Percentiles rank a stretch among this genome's conserved stretches.
Evolutionary conservation across 2,329 filamentous ascomycete species (phyloP).

Genomic region (Fusarium goolgardi): DNA sequence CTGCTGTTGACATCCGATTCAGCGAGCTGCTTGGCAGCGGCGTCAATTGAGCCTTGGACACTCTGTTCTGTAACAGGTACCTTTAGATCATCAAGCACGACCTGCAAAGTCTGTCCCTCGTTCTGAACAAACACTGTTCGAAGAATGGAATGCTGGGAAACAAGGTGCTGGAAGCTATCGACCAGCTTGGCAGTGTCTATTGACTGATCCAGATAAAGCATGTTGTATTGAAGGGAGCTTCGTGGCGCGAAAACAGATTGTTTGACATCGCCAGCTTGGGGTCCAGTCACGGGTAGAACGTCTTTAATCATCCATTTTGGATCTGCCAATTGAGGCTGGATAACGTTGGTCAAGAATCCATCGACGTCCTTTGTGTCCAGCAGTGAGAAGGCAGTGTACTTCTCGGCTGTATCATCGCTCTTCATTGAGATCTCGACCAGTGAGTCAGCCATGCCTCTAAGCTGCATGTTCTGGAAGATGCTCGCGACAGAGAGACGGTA

Average conservation of each 20-base stretch:
- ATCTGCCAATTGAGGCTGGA: constrained; percentile 37
- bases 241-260: constrained; percentile 38
- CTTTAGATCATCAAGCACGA: constrained; percentile 37
- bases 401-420: constrained; percentile 6
- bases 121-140: constrained; percentile 46
- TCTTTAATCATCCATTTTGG: constrained; percentile 41
- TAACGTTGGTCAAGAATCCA: constrained; percentile 25
- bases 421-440: constrained; percentile 25
- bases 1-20: constrained; percentile 25
- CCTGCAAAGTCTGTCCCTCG: constrained; percentile 30
- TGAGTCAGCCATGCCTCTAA: constrained; percentile 40
- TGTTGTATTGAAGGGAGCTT: constrained; percentile 47
- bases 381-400: constrained; percentile 42
- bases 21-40: constrained; percentile 35
- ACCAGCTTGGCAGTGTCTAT: constrained; percentile 36
- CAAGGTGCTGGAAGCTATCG: constrained; percentile 40
- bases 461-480: constrained; percentile 48
- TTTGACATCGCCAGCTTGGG: constrained; percentile 41
- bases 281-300: constrained; percentile 39
- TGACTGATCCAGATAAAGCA: constrained; percentile 45
- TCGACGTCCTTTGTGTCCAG: constrained; percentile 30
- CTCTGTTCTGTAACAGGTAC: constrained; percentile 31
- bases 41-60: constrained; percentile 24
- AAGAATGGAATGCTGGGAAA: constrained; percentile 41
- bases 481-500: constrained; percentile 45